phyloP scores from a whole-genome alignment of 495 filamentous ascomycete species.

The Staphylotrichum tortipilum region DNA sequence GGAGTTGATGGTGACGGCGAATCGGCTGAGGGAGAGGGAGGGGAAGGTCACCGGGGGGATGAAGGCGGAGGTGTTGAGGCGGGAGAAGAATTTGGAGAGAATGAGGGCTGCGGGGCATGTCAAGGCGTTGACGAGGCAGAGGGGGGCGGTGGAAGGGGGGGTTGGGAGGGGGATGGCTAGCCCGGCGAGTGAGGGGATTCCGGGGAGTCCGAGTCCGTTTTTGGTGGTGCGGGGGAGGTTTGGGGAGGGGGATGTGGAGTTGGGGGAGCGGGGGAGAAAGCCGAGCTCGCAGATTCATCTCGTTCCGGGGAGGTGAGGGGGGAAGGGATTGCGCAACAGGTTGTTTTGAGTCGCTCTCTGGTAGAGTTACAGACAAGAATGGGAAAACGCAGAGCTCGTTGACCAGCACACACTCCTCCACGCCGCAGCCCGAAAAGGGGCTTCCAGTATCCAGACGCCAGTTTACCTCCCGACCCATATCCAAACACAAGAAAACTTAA shows the following conservation, averaged over 20 bases:
- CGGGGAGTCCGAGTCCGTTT: slow-evolving; percentile 9
- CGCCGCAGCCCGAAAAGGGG: no score
- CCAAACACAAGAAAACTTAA: no score
- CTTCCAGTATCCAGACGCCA: no score
- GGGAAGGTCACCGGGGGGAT: slow-evolving; percentile 13
- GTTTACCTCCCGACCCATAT: no score
- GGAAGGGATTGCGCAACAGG: no score
- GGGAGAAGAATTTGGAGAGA: slow-evolving; percentile 16
- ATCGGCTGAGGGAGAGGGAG: slow-evolving; percentile 10
- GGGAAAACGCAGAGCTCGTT: no score
- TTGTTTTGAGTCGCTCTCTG: no score
- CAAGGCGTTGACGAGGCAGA: slow-evolving; percentile 3
- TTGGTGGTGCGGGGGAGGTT: neutral
- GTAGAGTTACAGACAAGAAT: no score
- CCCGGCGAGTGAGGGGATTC: slow-evolving; percentile 1
- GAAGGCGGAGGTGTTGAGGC: slow-evolving; percentile 21
- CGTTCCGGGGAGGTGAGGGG: neutral
- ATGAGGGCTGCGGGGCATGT: slow-evolving; percentile 15
- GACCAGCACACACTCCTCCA: no score
- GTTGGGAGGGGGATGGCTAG: neutral
- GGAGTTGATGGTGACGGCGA: slow-evolving; percentile 6
- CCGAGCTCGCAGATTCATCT: slow-evolving; percentile 10
- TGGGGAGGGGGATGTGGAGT: slow-evolving; percentile 9
- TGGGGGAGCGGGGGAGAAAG: slow-evolving; percentile 11
- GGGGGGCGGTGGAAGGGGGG: neutral